Evolutionary conservation across 306 rosid species (phyloP).

Genomic region (Acmispon strigosus): DNA sequence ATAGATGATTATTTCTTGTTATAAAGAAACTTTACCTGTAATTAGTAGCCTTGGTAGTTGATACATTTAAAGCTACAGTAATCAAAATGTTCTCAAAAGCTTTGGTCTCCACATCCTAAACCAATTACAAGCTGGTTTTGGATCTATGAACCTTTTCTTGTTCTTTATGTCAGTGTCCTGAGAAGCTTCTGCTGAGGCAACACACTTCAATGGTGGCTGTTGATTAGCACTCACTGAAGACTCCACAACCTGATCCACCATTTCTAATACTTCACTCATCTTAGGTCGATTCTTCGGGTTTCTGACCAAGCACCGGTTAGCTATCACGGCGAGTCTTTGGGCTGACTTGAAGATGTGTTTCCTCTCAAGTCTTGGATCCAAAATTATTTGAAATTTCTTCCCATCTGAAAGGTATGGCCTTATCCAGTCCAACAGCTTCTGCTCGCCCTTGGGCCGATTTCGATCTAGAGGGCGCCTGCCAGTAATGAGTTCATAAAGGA

Average conservation of each 20-base stretch:
- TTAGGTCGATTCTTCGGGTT: conserved; percentile 84
- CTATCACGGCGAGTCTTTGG: conserved; percentile 62
- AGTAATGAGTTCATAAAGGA: conserved; percentile 90
- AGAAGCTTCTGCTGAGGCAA: conserved; percentile 34
- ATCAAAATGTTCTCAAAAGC: conserved; percentile 51
- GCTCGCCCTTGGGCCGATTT: conserved; percentile 89
- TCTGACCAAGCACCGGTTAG: conserved; percentile 77
- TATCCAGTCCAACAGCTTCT: conserved; percentile 92
- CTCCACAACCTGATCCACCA: conserved; percentile 54
- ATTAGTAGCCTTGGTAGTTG: neutral
- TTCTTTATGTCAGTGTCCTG: conserved; percentile 26
- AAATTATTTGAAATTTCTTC: conserved; percentile 65
- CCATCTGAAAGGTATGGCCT: conserved; percentile 73
- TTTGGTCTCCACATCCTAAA: conserved; percentile 55
- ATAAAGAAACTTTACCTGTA: conserved; percentile 19
- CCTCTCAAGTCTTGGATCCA: conserved; percentile 89
- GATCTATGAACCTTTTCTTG: conserved; percentile 37
- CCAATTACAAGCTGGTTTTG: conserved; percentile 50
- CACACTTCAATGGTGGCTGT: conserved; percentile 38
- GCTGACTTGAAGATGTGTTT: conserved; percentile 62
- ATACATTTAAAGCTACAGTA: conserved; percentile 4
- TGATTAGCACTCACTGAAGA: conserved; percentile 32
- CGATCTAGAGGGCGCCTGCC: conserved; percentile 88
- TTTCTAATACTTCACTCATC: conserved; percentile 87
- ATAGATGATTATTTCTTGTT: conserved; percentile 21